Conservation (phyloP, 257 asterid species). For the Salvia hispanica region DNA sequence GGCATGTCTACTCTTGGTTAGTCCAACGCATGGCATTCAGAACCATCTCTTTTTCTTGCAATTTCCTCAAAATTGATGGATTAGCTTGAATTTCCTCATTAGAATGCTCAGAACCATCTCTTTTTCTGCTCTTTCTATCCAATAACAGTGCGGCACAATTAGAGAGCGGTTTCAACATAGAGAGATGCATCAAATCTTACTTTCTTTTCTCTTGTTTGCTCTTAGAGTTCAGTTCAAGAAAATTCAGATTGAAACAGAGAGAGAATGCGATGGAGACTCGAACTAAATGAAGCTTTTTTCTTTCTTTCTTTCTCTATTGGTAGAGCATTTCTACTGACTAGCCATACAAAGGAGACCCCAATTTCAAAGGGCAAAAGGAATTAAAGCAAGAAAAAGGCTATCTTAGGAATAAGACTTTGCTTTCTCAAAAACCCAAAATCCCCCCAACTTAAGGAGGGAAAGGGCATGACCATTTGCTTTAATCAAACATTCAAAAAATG, state of each 20-base stretch:
- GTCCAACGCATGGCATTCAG: no score
- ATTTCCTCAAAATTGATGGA: slow-evolving; percentile 66
- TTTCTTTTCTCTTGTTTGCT: neutral
- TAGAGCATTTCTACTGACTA: slow-evolving; percentile 54
- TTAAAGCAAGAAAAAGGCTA: slow-evolving; percentile 52
- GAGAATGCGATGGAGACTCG: slow-evolving; percentile 35
- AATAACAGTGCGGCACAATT: slow-evolving; percentile 88
- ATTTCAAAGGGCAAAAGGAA: slow-evolving; percentile 68
- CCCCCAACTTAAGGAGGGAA: slow-evolving; percentile 50
- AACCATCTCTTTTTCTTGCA: slow-evolving; percentile 48
- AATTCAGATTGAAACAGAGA: slow-evolving; percentile 30
- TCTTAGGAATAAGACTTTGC: slow-evolving; percentile 62
- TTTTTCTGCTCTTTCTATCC: slow-evolving; percentile 90
- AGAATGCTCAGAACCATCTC: slow-evolving; percentile 62
- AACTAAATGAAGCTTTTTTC: slow-evolving; percentile 33
- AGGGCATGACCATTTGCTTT: slow-evolving; percentile 45
- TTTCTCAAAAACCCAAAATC: slow-evolving; percentile 50
- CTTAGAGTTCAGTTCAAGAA: neutral
- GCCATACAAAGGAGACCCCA: slow-evolving; percentile 45
- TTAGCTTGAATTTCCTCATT: slow-evolving; percentile 62
- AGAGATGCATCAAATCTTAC: slow-evolving; percentile 83
- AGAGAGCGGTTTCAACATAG: slow-evolving; percentile 97
- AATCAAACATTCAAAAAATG: slow-evolving; percentile 47
- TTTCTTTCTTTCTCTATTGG: slow-evolving; percentile 3
- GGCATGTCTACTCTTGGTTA: no score